A percentile compares a stretch with the other conserved stretches of the same genome.
Evolutionary conservation across 2,329 filamentous ascomycete species (phyloP).

Genomic region (Periglandula ipomoeae): DNA sequence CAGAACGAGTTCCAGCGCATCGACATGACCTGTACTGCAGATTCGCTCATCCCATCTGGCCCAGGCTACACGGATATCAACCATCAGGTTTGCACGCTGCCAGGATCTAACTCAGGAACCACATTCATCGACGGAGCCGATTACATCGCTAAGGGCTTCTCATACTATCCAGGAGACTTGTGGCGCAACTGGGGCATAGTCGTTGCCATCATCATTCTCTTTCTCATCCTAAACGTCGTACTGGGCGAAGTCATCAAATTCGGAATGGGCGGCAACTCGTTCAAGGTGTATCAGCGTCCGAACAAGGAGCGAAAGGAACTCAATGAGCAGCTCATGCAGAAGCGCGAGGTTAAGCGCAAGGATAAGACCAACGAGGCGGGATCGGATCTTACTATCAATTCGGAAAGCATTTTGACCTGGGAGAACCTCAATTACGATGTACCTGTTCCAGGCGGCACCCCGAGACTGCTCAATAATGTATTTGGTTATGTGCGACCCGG

Average conservation of each 20-base stretch:
- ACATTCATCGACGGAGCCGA: slow-evolving; percentile 52
- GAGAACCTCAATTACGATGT: slow-evolving; percentile 74
- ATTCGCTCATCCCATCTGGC: slow-evolving; percentile 63
- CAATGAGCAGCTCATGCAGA: slow-evolving; percentile 52
- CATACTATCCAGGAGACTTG: slow-evolving; percentile 56
- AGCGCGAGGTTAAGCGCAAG: slow-evolving; percentile 46
- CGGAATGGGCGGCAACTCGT: slow-evolving; percentile 70
- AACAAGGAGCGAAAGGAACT: slow-evolving; percentile 57
- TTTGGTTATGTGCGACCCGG: slow-evolving; percentile 69
- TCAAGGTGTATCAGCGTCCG: slow-evolving; percentile 67
- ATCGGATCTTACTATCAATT: slow-evolving; percentile 46
- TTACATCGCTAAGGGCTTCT: slow-evolving; percentile 62
- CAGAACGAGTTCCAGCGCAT: slow-evolving; percentile 72
- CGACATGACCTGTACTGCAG: slow-evolving; percentile 57
- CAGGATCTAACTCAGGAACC: slow-evolving; percentile 60
- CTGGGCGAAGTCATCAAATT: slow-evolving; percentile 72
- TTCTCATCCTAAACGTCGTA: slow-evolving; percentile 66
- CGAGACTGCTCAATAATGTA: slow-evolving; percentile 45
- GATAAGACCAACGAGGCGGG: slow-evolving; percentile 34
- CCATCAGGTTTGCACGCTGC: slow-evolving; percentile 72
- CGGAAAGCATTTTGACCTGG: slow-evolving; percentile 71
- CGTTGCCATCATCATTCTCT: slow-evolving; percentile 63
- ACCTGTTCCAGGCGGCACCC: slow-evolving; percentile 46
- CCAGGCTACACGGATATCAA: slow-evolving; percentile 60
- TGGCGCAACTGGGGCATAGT: slow-evolving; percentile 85